These are phyloP conservation scores for Mortierella sp. DNA, from an alignment of 371 early-diverging fungal genomes.

Conservation along the genomic window DNA sequence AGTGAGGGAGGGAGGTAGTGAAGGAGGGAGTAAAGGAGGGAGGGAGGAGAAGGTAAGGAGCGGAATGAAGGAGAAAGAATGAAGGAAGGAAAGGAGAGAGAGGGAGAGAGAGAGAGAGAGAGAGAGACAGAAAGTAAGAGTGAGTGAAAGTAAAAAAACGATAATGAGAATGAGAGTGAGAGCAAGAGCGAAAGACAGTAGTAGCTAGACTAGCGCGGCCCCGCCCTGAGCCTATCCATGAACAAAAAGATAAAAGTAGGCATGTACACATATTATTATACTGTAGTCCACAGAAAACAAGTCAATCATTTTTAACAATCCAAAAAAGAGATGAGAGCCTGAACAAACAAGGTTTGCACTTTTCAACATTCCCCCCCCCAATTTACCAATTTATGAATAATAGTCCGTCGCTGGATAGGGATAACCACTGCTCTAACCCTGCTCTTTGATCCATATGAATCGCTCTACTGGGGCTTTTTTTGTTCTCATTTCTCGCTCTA, in stretches of 20 bases:
- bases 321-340: conserved; percentile 4
- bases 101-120: conserved; percentile 13
- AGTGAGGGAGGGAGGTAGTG: conserved; percentile 6
- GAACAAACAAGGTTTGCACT: not conserved
- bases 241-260: not conserved
- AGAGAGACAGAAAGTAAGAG: not conserved
- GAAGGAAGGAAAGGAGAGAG: not conserved
- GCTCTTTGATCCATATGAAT: conserved; percentile 4
- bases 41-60: not conserved
- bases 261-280: not conserved
- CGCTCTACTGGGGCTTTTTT: not conserved
- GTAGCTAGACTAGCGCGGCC: not conserved
- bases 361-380: conserved; percentile 1
- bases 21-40: not conserved
- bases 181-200: not conserved
- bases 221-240: not conserved
- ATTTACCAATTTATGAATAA: not conserved
- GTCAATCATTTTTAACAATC: not conserved
- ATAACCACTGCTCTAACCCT: not conserved
- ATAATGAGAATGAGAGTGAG: not conserved
- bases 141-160: not conserved
- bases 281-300: not conserved
- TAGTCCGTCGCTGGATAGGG: not conserved
- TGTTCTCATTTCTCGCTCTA: not conserved
- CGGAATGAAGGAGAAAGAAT: not conserved